phyloP scores from a whole-genome alignment of 805 yeast species.

The Starmera dryadoides region DNA sequence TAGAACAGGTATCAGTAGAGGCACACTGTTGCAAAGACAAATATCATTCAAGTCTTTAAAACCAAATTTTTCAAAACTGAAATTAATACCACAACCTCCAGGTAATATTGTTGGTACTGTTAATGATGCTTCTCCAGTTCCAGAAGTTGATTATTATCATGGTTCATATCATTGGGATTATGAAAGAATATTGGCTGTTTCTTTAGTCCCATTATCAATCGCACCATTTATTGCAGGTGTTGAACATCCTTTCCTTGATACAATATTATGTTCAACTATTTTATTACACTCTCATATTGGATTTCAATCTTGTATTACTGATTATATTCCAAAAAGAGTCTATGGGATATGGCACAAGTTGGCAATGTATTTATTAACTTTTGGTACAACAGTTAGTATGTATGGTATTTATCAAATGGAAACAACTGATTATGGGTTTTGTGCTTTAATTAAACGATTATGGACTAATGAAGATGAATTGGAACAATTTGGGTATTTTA shows the following conservation, averaged over 20 bases:
- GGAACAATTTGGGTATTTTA: no score
- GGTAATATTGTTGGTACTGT: slow-evolving; percentile 67
- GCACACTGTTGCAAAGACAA: background rate
- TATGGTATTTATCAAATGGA: slow-evolving; percentile 71
- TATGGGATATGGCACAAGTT: slow-evolving; percentile 56
- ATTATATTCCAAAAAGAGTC: slow-evolving; percentile 70
- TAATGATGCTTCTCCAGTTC: slow-evolving; percentile 63
- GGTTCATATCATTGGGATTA: slow-evolving; percentile 74
- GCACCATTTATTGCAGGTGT: slow-evolving; percentile 49
- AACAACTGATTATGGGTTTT: slow-evolving; percentile 56
- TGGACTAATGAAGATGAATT: slow-evolving; percentile 18
- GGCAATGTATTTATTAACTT: slow-evolving; percentile 52
- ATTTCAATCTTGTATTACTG: slow-evolving; percentile 69
- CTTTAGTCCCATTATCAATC: slow-evolving; percentile 55
- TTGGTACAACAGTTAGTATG: slow-evolving; percentile 58
- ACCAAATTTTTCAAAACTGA: slow-evolving; percentile 26
- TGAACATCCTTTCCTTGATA: slow-evolving; percentile 48
- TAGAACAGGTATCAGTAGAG: background rate
- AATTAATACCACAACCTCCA: slow-evolving; percentile 61
- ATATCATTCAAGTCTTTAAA: slow-evolving; percentile 5
- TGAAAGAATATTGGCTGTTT: slow-evolving; percentile 54
- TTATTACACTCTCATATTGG: slow-evolving; percentile 66
- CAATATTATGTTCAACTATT: slow-evolving; percentile 45
- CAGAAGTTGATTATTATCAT: slow-evolving; percentile 45
- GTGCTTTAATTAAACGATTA: slow-evolving; percentile 33